Conservation (phyloP, 176 grass and related monocot species). For the Avena sativa region DNA sequence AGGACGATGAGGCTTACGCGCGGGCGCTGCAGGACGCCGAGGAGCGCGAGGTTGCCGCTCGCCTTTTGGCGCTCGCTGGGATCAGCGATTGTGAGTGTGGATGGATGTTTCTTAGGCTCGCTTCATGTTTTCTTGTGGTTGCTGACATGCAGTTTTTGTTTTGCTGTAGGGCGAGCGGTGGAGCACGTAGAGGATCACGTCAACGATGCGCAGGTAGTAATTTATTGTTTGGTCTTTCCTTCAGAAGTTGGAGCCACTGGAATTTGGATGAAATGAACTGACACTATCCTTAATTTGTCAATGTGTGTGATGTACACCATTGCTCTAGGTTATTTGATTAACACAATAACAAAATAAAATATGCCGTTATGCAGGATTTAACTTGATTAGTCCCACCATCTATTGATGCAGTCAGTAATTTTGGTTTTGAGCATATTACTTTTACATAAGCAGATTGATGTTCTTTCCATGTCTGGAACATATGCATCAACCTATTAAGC, state of each 20-base stretch:
- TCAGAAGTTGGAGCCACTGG: neutral
- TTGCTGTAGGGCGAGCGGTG: conserved; percentile 70
- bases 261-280: conserved; percentile 17
- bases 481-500: neutral
- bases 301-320: neutral
- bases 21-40: conserved; percentile 90
- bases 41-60: conserved; percentile 80
- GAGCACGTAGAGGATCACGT: conserved; percentile 73
- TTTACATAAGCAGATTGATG: neutral
- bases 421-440: neutral
- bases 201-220: conserved; percentile 65
- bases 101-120: neutral
- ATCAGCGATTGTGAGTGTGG: conserved; percentile 79
- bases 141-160: conserved; percentile 30
- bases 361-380: neutral
- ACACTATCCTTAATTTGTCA: neutral
- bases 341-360: neutral
- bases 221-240: neutral
- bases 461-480: neutral
- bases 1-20: conserved; percentile 82
- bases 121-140: neutral
- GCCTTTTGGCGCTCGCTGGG: conserved; percentile 85
- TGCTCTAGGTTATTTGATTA: neutral
- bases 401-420: neutral
- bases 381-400: neutral